Conservation (phyloP, 192 early-diverging fungal species). For the Backusella psychrophila region DNA sequence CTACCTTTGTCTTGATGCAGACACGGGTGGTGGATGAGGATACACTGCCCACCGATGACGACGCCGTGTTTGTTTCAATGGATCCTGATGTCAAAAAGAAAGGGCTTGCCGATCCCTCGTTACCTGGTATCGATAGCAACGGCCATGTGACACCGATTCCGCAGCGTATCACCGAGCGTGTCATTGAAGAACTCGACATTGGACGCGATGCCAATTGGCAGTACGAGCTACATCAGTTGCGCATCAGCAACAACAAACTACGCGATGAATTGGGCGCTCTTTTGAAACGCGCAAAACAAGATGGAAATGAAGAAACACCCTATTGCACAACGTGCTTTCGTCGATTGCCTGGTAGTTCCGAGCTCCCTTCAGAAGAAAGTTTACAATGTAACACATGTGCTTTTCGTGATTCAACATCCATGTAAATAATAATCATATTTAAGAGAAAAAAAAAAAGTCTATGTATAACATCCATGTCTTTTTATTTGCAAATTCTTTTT, state of each 20-base stretch:
- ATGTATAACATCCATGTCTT: too few species aligned
- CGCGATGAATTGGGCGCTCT: conserved; percentile 47
- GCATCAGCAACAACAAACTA: conserved; percentile 55
- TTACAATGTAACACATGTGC: background rate
- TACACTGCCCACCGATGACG: background rate
- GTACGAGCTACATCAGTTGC: conserved; percentile 40
- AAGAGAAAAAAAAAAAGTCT: too few species aligned
- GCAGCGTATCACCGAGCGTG: background rate
- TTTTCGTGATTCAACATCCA: too few species aligned
- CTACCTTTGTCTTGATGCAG: conserved; percentile 34
- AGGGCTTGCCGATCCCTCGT: background rate
- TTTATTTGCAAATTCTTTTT: too few species aligned
- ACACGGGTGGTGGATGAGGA: conserved; percentile 15
- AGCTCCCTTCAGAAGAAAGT: background rate
- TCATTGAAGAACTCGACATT: conserved; percentile 28
- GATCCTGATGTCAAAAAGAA: conserved; percentile 22
- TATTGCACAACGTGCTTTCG: conserved; percentile 16
- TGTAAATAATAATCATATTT: too few species aligned
- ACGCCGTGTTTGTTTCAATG: conserved; percentile 9
- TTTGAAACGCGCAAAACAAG: background rate
- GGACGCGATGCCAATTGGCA: conserved; percentile 29
- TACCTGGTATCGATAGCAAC: conserved; percentile 1
- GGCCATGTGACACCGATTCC: background rate
- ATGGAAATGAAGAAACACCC: background rate
- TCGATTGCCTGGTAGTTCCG: conserved; percentile 10